Conservation (phyloP, 2,329 filamentous ascomycete genomes). For the Colletotrichum sp. region DNA sequence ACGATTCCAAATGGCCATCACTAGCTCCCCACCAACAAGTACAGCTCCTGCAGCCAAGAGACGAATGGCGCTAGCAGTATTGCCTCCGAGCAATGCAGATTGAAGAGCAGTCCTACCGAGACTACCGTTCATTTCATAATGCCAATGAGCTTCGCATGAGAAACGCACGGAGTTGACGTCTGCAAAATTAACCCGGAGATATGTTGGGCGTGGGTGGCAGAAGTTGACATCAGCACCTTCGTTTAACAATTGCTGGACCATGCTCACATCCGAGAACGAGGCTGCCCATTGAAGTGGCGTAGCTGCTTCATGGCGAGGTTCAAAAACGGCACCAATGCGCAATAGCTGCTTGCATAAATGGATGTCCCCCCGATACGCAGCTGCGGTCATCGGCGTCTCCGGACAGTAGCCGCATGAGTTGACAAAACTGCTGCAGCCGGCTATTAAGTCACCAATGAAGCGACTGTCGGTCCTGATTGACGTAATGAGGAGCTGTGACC, state of each 20-base stretch:
- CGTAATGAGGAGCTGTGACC: not conserved
- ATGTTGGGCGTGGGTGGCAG: not conserved
- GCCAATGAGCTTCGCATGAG: too few relatives aligned
- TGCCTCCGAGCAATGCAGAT: not conserved
- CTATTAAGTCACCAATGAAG: not conserved
- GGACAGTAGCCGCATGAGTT: not conserved
- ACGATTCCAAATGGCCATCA: not conserved
- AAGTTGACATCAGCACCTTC: not conserved
- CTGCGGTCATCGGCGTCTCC: not conserved
- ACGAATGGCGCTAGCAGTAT: fast-evolving
- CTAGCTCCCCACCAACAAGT: not conserved
- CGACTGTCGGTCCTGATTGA: not conserved
- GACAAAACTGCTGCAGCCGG: fast-evolving
- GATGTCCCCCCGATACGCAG: fast-evolving
- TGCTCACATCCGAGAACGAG: fast-evolving
- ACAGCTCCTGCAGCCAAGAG: not conserved
- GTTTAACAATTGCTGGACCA: fast-evolving
- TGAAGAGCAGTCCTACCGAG: not conserved
- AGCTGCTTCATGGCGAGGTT: fast-evolving
- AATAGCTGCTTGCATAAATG: not conserved
- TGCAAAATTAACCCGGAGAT: fast-evolving
- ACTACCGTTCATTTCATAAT: not conserved
- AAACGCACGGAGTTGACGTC: not conserved
- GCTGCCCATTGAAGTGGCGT: not conserved
- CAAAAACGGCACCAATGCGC: not conserved